Evolutionary conservation across 2,329 filamentous ascomycete species (phyloP), one percentile per base, ranked within the genome.

Genomic region (Trichoderma aggressivum): DNA sequence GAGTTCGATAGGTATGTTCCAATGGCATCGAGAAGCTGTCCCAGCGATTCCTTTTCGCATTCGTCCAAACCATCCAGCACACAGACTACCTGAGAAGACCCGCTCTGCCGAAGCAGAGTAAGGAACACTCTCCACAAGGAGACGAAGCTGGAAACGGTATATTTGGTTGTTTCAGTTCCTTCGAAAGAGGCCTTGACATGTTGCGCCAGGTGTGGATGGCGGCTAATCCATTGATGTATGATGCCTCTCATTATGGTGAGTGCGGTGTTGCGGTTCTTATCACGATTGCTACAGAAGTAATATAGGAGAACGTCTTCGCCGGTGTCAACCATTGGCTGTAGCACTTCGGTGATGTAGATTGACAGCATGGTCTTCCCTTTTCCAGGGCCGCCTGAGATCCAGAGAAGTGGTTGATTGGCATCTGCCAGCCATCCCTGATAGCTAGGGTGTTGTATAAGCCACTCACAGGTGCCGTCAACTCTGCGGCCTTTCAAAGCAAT

Each of bases 281-380:
- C 62, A 3, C 62, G 62, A 11, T 65, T 65, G n/a, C 62, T 65
- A 26, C 62, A 65, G 24, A 65, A 65, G 10, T 65, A 65, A 24
- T 65, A 65, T 11, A 65, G 62, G 14, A 65, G 62, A 56, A 65
- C 62, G 26, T 56, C n/a, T 36, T 34, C 14, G 8, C 26, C 21
- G 10, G 30, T 30, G 16, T 65, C 62, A 39, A 65, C 32, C 1
- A 18, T 53, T n/a, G 47, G 47, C 21, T 65, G 47, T 34, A 65
- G 21, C 21, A 56, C 43, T 11, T 65, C 62, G 32, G 62, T 65
- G 3, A 65, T 65, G 28, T 65, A 65, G 7, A 65, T 65, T 53
- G 62, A 50, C 47, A 65, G 21, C 62, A 65, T 65, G 24, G 62
- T 65, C n/a, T 65, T 65, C 21, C 62, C 62, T 32, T 65, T 65